Evolutionary conservation across 2,329 filamentous ascomycete species (phyloP), one percentile per base, ranked within the genome.

Genomic region (Fusarium heterosporum): DNA sequence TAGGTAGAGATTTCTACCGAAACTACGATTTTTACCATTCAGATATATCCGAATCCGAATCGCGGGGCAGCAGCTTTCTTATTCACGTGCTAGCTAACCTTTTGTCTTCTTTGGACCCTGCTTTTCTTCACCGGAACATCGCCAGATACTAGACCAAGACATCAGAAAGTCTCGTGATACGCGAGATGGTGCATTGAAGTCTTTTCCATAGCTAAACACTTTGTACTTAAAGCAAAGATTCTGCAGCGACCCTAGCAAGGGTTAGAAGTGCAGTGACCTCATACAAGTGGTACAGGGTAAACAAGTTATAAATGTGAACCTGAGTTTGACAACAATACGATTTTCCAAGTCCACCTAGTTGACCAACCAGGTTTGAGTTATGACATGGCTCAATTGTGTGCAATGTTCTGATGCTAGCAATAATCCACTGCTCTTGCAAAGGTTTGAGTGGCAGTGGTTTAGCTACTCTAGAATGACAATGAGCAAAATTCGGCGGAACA

Each of bases 41-140:
- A 22, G 22, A 22, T 22, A 22, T 22, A 6, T 22, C 22, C 22
- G 40, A 40, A n/a, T n/a, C n/a, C 26, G 40, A 40, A 68, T 56
- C 65, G 61, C 52, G 65, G 65, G 65, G 68, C 68, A 56, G 25
- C 22, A 48, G 60, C 54, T 60, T n/a, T 19, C 51, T n/a, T n/a
- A 55, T 62, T 66, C 61, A 59, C 52, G 61, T 68, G 65, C 48
- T 46, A 52, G 51, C 38, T 22, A 32, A 22, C 22, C 22, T 22
- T 29, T 54, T 46, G 25, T 54, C 63, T 41, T 28, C 43, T 28
- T 41, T 25, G 42, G 49, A 49, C 47, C 57, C 64, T 38, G 51
- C 43, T 36, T 48, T 34, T 25, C 12, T 51, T 41, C n/a, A 34
- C 36, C 32, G 28, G 56, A 65, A 47, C 30, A 22, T 40, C 12